Conservation (phyloP, 768 basidiomycete genomes). For the Xerocomellus intermedius region DNA sequence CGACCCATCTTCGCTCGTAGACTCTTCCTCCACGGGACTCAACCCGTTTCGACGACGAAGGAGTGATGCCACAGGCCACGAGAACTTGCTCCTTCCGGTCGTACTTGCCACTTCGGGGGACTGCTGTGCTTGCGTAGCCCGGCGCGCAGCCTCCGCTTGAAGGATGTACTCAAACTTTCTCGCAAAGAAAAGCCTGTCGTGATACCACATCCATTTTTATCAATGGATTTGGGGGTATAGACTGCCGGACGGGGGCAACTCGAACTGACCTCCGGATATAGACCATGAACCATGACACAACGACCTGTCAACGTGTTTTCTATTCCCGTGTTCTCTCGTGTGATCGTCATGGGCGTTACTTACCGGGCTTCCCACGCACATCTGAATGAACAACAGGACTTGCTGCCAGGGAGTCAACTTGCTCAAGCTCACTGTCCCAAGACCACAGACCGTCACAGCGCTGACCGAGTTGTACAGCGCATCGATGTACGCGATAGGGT, state of each 20-base stretch:
- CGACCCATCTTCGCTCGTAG: conserved; percentile 14
- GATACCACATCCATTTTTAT: neutral
- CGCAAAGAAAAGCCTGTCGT: conserved; percentile 63
- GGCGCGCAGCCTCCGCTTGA: conserved; percentile 40
- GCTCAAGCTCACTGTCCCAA: conserved; percentile 68
- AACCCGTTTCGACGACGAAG: conserved; percentile 31
- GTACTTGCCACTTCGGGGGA: conserved; percentile 21
- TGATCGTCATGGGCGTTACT: conserved; percentile 27
- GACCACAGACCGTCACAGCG: conserved; percentile 77
- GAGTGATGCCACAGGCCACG: conserved; percentile 33
- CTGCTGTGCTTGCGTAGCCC: conserved; percentile 14
- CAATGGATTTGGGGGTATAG: neutral
- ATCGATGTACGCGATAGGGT: conserved; percentile 73
- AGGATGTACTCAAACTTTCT: conserved; percentile 62
- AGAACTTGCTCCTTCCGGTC: conserved; percentile 18
- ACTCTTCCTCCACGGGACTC: conserved; percentile 27
- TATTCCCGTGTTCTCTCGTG: too few relatives aligned
- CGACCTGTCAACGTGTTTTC: conserved; percentile 43
- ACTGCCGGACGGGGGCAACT: neutral
- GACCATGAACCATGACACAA: conserved; percentile 84
- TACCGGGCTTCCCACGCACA: conserved; percentile 75
- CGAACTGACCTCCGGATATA: conserved; percentile 61
- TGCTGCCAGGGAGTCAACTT: conserved; percentile 70
- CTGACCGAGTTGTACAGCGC: conserved; percentile 75
- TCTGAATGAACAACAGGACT: conserved; percentile 67